Evolutionary conservation across 148 eudicot genomes (phyloP).

Genomic region (Polygonum maritimum): DNA sequence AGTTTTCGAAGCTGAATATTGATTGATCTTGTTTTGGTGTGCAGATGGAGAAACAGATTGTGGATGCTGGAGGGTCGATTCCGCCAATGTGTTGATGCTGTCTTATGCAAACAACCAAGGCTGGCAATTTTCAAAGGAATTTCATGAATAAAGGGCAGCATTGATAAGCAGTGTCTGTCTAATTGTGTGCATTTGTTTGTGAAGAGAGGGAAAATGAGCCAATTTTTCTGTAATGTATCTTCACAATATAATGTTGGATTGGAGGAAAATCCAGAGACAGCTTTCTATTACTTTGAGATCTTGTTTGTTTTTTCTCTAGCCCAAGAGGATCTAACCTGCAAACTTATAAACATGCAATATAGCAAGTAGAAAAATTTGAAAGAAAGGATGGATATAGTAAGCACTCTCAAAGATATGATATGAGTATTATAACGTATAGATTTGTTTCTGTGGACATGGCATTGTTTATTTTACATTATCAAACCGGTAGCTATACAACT

Average conservation of each 20-base stretch:
- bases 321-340: background rate
- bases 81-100: constrained; percentile 26
- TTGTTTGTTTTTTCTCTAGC: background rate
- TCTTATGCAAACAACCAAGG: background rate
- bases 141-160: too few species aligned
- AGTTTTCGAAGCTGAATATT: background rate
- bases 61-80: constrained; percentile 58
- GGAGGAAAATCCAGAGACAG: background rate
- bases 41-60: constrained; percentile 70
- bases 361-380: too few species aligned
- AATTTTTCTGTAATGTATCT: background rate
- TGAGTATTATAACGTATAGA: background rate
- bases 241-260: background rate
- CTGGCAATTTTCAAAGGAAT: background rate
- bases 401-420: background rate
- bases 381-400: background rate
- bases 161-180: background rate
- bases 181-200: background rate
- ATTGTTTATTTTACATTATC: background rate
- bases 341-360: background rate
- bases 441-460: background rate
- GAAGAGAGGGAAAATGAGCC: background rate
- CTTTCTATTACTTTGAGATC: background rate
- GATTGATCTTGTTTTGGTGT: background rate
- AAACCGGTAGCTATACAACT: background rate